A percentile compares a stretch with the other conserved stretches of the same genome.
phyloP scores from a whole-genome alignment of 192 early-diverging fungal species.

The Coemansia sp. region DNA sequence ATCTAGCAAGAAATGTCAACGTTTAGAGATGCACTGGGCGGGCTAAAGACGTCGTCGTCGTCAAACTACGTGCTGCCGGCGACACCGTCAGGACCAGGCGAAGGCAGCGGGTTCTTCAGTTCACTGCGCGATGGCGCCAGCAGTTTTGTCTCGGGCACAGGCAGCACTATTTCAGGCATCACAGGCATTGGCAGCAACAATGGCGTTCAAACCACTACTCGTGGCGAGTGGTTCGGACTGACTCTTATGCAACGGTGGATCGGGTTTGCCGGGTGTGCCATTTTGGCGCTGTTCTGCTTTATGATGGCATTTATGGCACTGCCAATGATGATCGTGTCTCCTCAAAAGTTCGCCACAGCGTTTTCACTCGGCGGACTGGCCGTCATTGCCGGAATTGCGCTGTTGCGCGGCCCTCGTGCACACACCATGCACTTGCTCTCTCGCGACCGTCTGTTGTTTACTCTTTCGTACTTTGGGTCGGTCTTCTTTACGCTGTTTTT shows the following conservation, averaged over 20 bases:
- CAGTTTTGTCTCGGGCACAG: conserved; percentile 38
- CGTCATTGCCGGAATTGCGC: conserved; percentile 58
- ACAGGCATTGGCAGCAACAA: conserved; percentile 20
- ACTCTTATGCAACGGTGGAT: conserved; percentile 55
- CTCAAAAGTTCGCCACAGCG: conserved; percentile 76
- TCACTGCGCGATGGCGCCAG: conserved; percentile 48
- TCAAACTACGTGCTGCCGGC: conserved; percentile 36
- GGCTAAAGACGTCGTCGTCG: conserved; percentile 51
- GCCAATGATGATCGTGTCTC: conserved; percentile 62
- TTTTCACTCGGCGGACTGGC: conserved; percentile 70
- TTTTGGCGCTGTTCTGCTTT: conserved; percentile 55
- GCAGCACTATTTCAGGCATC: conserved; percentile 33
- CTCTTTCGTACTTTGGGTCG: conserved; percentile 73
- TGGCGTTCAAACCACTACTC: conserved; percentile 7
- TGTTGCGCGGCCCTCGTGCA: conserved; percentile 78
- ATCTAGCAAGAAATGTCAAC: conserved; percentile 30
- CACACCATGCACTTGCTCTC: conserved; percentile 81
- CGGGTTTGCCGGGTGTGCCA: conserved; percentile 48
- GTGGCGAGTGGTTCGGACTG: conserved; percentile 56
- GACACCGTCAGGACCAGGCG: conserved; percentile 15
- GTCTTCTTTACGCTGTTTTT: conserved; percentile 85
- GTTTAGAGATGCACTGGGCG: conserved; percentile 49
- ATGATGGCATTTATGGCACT: conserved; percentile 60
- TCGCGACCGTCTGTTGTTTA: conserved; percentile 78
- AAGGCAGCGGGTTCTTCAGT: conserved; percentile 34